Base-by-base conservation (phyloP, 148 eudicot species). In the Diospyros kaki region DNA sequence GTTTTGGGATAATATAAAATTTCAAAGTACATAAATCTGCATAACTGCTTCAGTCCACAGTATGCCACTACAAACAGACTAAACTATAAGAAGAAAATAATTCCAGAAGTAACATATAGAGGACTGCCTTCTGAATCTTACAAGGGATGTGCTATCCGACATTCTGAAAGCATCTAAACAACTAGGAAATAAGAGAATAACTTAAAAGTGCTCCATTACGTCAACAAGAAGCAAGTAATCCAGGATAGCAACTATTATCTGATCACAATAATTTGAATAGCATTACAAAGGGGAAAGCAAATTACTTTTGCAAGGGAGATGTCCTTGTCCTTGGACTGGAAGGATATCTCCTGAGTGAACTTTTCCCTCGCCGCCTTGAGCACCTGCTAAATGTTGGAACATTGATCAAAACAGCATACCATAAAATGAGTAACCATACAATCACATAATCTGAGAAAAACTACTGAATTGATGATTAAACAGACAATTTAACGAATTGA, bases 241-340 rank as follows among this genome's bases (percentile, higher is more conserved):
- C 70, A 79, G 81, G 73, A 68, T 73, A 78, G 76, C 73, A 75
- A 79, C 79, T 76, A 76, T 59, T 60, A 52, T 12, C 17, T 9
- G 6, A 68, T 28, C 3, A 68, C 6, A 6, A 51, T 45, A 28
- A 66, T 46, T 66, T 18, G 54, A 66, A 72, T 9, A 7, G 4
- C 15, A 63, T 12, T 6, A 18, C 72, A 74, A 18, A 4, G 2
- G 8, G 54, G 28, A n/a, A 13, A 48, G 13, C 6, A 62, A 52
- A 74, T 82, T 88, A 92, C 97, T 94, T 91, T 91, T 44, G 93
- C 94, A 83, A 91, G 91, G 82, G 98, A 93, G 86, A 93, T 88
- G 79, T 91, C 91, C 81, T 91, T 89, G 84, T 93, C 98, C 79
- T 86, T 87, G 60, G 89, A 87, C 82, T 87, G 86, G 86, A 91